Conservation (phyloP, 495 filamentous ascomycete genomes). For the Margaritispora aquatica region DNA sequence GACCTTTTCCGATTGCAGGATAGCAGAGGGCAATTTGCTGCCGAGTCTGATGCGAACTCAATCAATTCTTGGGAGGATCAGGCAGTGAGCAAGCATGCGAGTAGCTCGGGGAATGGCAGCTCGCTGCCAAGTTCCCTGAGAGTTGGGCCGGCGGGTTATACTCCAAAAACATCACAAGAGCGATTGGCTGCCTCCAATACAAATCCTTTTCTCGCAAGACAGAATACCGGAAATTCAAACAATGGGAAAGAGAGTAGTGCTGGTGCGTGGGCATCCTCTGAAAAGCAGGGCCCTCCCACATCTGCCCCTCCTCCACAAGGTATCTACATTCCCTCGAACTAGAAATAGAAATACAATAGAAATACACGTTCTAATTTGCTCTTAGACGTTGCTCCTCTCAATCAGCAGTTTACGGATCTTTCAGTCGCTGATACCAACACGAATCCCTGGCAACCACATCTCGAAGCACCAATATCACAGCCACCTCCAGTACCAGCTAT, state of each 20-base stretch:
- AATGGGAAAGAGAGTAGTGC: slow-evolving; percentile 19
- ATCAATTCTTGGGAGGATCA: slow-evolving; percentile 33
- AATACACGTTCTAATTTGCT: slow-evolving; percentile 9
- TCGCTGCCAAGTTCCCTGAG: slow-evolving; percentile 25
- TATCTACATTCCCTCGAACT: no score
- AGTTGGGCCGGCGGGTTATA: slow-evolving; percentile 23
- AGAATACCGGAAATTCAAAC: slow-evolving; percentile 21
- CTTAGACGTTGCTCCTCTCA: slow-evolving; percentile 18
- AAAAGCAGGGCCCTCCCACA: slow-evolving; percentile 12
- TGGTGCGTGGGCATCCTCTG: slow-evolving; percentile 17
- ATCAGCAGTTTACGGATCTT: slow-evolving; percentile 31
- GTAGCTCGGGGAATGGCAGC: slow-evolving; percentile 12
- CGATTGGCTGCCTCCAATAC: slow-evolving; percentile 14
- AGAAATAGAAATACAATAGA: no score
- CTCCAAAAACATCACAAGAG: slow-evolving; percentile 16
- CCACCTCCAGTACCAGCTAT: slow-evolving; percentile 5
- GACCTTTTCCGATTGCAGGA: slow-evolving; percentile 28
- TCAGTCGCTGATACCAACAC: slow-evolving; percentile 34
- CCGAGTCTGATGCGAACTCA: slow-evolving; percentile 28
- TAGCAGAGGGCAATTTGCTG: slow-evolving; percentile 24
- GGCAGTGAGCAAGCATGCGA: slow-evolving; percentile 2
- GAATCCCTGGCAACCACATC: slow-evolving; percentile 46
- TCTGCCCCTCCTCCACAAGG: slow-evolving; percentile 17
- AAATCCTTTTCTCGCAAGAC: slow-evolving; percentile 47
- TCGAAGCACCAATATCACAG: slow-evolving; percentile 21